Evolutionary conservation across 192 early-diverging fungal genomes (phyloP), one percentile per base, ranked within the genome.

Genomic region (Spizellomyces punctatus): DNA sequence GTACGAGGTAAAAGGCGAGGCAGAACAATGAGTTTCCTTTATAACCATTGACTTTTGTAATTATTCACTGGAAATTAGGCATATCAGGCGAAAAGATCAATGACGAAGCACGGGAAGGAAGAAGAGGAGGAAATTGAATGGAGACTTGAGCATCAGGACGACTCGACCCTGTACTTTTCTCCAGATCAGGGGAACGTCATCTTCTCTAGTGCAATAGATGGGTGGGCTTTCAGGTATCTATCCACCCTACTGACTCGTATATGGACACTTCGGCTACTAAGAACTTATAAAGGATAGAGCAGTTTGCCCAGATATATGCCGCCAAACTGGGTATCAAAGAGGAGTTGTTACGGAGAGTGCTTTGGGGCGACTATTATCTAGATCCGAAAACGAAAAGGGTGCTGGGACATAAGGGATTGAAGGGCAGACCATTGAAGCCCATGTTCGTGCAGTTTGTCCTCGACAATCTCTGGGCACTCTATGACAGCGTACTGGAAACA

Each of bases 341-440:
- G 65, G 56, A 58, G 4, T 65, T 85, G 4, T 81, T 99, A 48
- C 87, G 89, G 64, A 91, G 91, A 67, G 88, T 92, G 44, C 84
- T 99, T 64, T 99, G 98, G 98, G 98, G 98, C 12, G 93, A 98
- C 66, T 98, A 89, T 77, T 99, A 94, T 81, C 85, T 98, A 67
- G 98, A 99, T 71, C 91, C 94, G 44, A 98, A 98, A 80, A 90
- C 92, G 57, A 96, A 95, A 76, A 89, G 92, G 8, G 89, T 98
- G 4, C 78, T 99, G 58, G 87, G 88, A 6, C 89, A 90, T 50
- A 97, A 95, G 77, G 94, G 92, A 42, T 75, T 95, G 17, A 90
- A 93, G 58, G 93, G 94, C 2, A 75, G 93, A 44, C 70, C 81
- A 0, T 78, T 96, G 63, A 98, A 99, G 76, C 95, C 96, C 5